Evolutionary conservation across 768 basidiomycete genomes (phyloP), one percentile per base, ranked within the genome.

Genomic region (Phanerodontia chrysosporium): DNA sequence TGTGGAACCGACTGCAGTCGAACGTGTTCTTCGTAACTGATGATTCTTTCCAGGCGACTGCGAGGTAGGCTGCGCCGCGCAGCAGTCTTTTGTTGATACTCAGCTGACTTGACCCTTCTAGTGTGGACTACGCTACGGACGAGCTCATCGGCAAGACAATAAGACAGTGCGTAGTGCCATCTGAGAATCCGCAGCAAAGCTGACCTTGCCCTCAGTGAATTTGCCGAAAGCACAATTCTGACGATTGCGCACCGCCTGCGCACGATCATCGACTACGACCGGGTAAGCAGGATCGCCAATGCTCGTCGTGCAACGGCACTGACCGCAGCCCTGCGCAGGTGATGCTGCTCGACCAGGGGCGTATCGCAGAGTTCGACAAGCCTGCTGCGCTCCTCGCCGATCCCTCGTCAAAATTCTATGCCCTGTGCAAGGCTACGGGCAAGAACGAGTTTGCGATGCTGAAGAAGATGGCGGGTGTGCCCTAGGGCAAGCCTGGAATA

Each of bases 51-150:
- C 49, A 87, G 86, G 87, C 87, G 39, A 86, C 87, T 44, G 87
- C 88, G 48, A 85, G 84, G 83, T 83, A 64, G 58, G 44, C 48
- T 27, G 29, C 10, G 29, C 25, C n/a, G 39, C 35, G 29, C 13
- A 30, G 28, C 49, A 53, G 1, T 12, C 21, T 54, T 28, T 52
- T 16, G 13, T 13, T 21, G 25, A 22, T 27, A 53, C 7, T 3
- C 57, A 59, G 51, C 51, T 57, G 49, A 29, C 32, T 13, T 44
- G 5, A 51, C 54, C 12, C 45, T n/a, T 14, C 28, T 53, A 83
- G 81, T 61, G 90, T 91, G 49, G 90, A 92, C 69, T 90, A 93
- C 69, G 90, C 90, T 22, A 94, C 93, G 0, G 92, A 95, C 68
- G 91, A 93, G 67, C 78, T 94, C 3, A 95, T 92, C 64, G 80